These are phyloP conservation scores for Alternaria gansuensis DNA, from an alignment of 2,329 filamentous ascomycete species.

Conservation along the genomic window DNA sequence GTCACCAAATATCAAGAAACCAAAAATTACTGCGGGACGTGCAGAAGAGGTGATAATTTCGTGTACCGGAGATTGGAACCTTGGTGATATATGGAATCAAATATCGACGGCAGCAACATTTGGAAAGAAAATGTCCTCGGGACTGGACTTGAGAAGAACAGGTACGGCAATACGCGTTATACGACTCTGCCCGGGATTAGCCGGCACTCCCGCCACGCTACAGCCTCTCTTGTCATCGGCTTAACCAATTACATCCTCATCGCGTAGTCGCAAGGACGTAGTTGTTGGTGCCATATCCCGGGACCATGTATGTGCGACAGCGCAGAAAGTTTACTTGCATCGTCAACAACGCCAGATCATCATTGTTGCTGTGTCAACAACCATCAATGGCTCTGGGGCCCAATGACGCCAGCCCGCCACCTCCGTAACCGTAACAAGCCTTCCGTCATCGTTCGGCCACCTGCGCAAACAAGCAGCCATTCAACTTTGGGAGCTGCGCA, in stretches of 20 bases:
- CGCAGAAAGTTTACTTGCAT: neutral
- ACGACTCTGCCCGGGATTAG: neutral
- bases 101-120: too few species aligned
- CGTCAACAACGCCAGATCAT: slow-evolving; percentile 1
- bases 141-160: neutral
- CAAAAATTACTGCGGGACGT: too few species aligned
- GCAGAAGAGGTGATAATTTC: too few species aligned
- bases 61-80: too few species aligned
- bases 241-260: neutral
- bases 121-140: too few species aligned
- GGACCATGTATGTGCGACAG: neutral
- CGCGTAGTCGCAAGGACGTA: neutral
- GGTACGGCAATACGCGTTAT: neutral
- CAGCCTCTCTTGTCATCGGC: slow-evolving; percentile 1
- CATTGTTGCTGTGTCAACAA: slow-evolving; percentile 5
- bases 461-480: slow-evolving; percentile 15
- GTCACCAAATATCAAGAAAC: neutral
- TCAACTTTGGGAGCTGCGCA: slow-evolving; percentile 2
- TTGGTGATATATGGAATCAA: too few species aligned
- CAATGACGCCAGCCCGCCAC: slow-evolving; percentile 21
- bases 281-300: neutral
- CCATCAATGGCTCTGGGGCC: neutral
- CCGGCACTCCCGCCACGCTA: slow-evolving; percentile 2
- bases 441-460: slow-evolving; percentile 20
- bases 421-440: slow-evolving; percentile 18